Percentiles rank a stretch among this genome's conserved stretches.
These are phyloP conservation scores for Leptodermis oblonga DNA, from an alignment of 257 asterid species.

Conservation along the genomic window DNA sequence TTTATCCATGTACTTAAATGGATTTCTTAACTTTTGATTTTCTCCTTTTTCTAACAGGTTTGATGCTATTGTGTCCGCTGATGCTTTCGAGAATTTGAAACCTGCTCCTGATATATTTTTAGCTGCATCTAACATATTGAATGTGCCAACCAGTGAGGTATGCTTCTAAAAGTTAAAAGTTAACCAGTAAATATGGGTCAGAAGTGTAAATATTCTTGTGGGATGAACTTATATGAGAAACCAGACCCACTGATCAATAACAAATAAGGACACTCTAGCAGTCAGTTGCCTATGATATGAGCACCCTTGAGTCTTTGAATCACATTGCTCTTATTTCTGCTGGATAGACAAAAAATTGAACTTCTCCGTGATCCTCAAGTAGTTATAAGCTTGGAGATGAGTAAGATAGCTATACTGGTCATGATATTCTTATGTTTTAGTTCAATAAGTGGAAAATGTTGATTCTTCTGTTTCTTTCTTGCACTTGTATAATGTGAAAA, in stretches of 20 bases:
- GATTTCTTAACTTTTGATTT: slow-evolving; percentile 11
- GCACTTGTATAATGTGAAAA: slow-evolving; percentile 1
- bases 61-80: slow-evolving; percentile 97
- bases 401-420: background rate
- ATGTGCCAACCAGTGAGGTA: slow-evolving; percentile 85
- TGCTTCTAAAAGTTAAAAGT: slow-evolving; percentile 12
- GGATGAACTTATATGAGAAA: background rate
- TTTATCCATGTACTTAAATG: background rate
- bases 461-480: background rate
- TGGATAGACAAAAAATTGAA: background rate
- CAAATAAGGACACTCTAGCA: slow-evolving; percentile 1
- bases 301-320: background rate
- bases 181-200: background rate
- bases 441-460: background rate
- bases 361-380: too few relatives aligned
- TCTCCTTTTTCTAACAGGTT: slow-evolving; percentile 48
- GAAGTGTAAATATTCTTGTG: background rate
- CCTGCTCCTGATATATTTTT: slow-evolving; percentile 98
- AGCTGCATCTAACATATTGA: slow-evolving; percentile 80
- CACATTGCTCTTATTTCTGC: background rate
- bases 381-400: background rate
- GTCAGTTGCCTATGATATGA: background rate
- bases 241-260: background rate
- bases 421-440: background rate
- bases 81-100: slow-evolving; percentile 89